Percentiles rank a stretch among this genome's conserved stretches.
Evolutionary conservation across 2,329 filamentous ascomycete species (phyloP).

Genomic region (Chaetomium strumarium): DNA sequence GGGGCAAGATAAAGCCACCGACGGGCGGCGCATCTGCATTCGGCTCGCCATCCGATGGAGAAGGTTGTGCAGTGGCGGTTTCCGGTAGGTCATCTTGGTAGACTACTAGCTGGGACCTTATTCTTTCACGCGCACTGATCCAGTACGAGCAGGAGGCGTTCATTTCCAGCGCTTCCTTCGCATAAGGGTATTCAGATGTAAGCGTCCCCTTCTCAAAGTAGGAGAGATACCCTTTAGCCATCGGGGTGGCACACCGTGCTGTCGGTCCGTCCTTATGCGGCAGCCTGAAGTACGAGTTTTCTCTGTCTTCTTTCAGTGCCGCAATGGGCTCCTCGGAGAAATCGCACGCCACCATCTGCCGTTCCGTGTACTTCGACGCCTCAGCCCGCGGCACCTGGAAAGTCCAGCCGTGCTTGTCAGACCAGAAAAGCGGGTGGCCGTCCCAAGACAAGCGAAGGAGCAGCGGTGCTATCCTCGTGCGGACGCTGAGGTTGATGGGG

Average conservation of each 20-base stretch:
- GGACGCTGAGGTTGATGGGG: constrained; percentile 72
- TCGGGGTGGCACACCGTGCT: constrained; percentile 75
- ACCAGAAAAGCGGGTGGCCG: constrained; percentile 85
- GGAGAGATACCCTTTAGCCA: constrained; percentile 83
- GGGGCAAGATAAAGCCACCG: constrained; percentile 83
- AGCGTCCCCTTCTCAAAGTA: constrained; percentile 89
- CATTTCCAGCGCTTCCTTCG: constrained; percentile 95
- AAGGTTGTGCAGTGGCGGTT: constrained; percentile 16
- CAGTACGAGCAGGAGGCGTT: constrained; percentile 98
- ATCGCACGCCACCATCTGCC: constrained; percentile 68
- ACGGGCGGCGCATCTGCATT: constrained; percentile 24
- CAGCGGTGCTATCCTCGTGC: constrained; percentile 81
- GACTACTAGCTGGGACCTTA: constrained; percentile 92
- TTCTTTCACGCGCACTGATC: constrained; percentile 92
- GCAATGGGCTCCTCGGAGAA: constrained; percentile 69
- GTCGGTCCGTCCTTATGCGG: constrained; percentile 92
- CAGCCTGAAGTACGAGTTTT: constrained; percentile 77
- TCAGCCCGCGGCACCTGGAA: constrained; percentile 67
- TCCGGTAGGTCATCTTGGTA: constrained; percentile 59
- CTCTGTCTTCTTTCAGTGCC: constrained; percentile 58
- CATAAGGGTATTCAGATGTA: constrained; percentile 81
- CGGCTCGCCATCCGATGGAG: constrained; percentile 1
- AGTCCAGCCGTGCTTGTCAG: constrained; percentile 86
- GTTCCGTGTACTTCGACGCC: constrained; percentile 58
- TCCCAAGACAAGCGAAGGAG: constrained; percentile 84